Evolutionary conservation across 495 filamentous ascomycete genomes (phyloP), one percentile per base, ranked within the genome.

Genomic region (Penicillium lagena): DNA sequence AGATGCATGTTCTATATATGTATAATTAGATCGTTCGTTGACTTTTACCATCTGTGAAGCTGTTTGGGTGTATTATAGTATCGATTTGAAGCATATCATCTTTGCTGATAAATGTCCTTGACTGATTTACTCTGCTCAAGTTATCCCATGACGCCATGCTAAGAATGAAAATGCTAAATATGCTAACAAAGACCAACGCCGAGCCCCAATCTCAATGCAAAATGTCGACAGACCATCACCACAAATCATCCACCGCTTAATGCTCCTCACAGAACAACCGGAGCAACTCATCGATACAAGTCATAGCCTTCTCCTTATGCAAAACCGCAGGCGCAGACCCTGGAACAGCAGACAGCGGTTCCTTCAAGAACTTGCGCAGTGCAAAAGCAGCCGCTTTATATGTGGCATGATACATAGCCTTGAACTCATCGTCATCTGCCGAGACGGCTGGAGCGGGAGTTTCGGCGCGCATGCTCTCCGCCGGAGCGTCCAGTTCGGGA

Each of bases 381-480:
- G 79, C 75, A 54, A 83, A 81, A 14, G 68, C 72, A 1, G 77
- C 72, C 13, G 78, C 75, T 46, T 80, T 82, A 49, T 75, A 83
- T 0, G 77, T 79, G 38, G 81, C 79, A 48, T 85, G 81, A 42
- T 85, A 85, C 60, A 83, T 73, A 8, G 73, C 52, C 55, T 83
- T 85, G 57, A 80, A 85, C 38, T 82, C 79, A 50, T 82, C 79
- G 36, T 77, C 75, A 28, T 78, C 73, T 0, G 58, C 51, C 0
- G 42, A 43, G 1, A 52, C 49, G 7, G 46, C 43, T 6, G 55
- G 52, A 30, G 48, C 46, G 7, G 59, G 44, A 3, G 55, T 61
- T 17, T 61, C 55, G 10, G 55, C 52, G 14, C 52, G 58, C 0
- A 49, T 32, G 12, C 39, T 29, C 12, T 58, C 58, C 7, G 43